Evolutionary conservation across 2,329 filamentous ascomycete genomes (phyloP).

Genomic region (Pseudofabraea citricarpa): DNA sequence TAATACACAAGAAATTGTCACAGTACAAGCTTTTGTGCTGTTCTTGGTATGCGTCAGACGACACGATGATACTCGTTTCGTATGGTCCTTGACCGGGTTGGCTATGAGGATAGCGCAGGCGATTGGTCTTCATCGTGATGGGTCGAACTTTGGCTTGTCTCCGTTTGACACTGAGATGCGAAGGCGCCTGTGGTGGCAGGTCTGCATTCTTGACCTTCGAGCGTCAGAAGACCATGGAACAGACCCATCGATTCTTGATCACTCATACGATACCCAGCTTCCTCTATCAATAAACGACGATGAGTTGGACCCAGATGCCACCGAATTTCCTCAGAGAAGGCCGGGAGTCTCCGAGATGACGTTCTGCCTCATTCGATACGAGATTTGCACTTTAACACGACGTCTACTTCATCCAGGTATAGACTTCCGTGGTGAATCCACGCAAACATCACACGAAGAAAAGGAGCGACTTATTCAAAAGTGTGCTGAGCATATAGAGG

Average conservation of each 20-base stretch:
- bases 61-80: constrained; percentile 34
- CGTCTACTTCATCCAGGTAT: constrained; percentile 21
- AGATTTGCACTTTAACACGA: constrained; percentile 23
- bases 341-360: constrained; percentile 33
- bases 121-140: constrained; percentile 56
- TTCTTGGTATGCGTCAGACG: constrained; percentile 50
- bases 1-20: constrained; percentile 46
- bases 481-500: constrained; percentile 23
- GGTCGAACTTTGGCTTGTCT: constrained; percentile 44
- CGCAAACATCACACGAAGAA: constrained; percentile 19
- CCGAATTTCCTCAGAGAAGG: constrained; percentile 15
- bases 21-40: constrained; percentile 49
- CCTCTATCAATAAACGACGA: constrained; percentile 44
- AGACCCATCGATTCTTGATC: constrained; percentile 52
- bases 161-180: constrained; percentile 59
- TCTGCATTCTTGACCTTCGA: constrained; percentile 55
- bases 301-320: constrained; percentile 36
- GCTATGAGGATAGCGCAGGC: constrained; percentile 54
- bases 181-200: constrained; percentile 54
- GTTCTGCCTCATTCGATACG: constrained; percentile 31
- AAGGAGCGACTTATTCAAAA: constrained; percentile 26
- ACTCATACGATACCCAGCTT: constrained; percentile 53
- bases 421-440: constrained; percentile 7
- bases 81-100: constrained; percentile 55
- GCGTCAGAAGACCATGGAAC: constrained; percentile 60